Percentiles rank a stretch among this genome's conserved stretches.
Conservation (phyloP, 2,329 filamentous ascomycete species). For the Diaporthe ilicicola region DNA sequence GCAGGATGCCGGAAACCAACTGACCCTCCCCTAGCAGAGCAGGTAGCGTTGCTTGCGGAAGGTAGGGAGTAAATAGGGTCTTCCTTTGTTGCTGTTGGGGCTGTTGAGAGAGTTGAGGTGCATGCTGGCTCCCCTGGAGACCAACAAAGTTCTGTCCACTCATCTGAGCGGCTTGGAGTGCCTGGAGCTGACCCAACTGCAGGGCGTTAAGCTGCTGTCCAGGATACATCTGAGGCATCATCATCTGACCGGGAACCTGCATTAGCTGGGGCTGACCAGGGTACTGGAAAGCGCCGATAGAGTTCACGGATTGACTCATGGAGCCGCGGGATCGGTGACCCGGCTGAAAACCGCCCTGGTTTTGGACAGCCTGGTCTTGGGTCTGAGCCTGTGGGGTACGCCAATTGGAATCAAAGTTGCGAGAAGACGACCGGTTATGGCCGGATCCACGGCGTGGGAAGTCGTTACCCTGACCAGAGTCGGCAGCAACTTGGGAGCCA, state of each 20-base stretch:
- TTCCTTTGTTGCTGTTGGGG: slow-evolving; percentile 93
- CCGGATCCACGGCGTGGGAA: slow-evolving; percentile 81
- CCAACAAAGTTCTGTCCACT: slow-evolving; percentile 78
- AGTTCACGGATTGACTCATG: slow-evolving; percentile 83
- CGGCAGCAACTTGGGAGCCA: slow-evolving; percentile 62
- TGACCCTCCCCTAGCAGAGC: slow-evolving; percentile 91
- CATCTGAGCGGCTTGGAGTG: slow-evolving; percentile 88
- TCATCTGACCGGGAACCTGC: slow-evolving; percentile 85
- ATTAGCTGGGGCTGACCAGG: slow-evolving; percentile 86
- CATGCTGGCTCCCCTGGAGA: slow-evolving; percentile 76
- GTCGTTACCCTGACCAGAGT: slow-evolving; percentile 62
- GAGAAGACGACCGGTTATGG: slow-evolving; percentile 83
- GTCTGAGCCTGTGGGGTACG: slow-evolving; percentile 85
- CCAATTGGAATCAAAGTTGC: slow-evolving; percentile 99
- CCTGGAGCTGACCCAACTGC: slow-evolving; percentile 89
- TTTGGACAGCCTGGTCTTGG: slow-evolving; percentile 55
- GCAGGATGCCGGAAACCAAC: slow-evolving; percentile 93
- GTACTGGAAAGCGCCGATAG: slow-evolving; percentile 89
- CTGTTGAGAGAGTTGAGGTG: slow-evolving; percentile 70
- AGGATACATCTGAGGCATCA: slow-evolving; percentile 84
- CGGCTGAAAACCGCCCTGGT: slow-evolving; percentile 83
- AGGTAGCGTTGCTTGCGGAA: slow-evolving; percentile 92
- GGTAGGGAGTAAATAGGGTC: slow-evolving; percentile 97
- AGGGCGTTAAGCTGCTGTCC: slow-evolving; percentile 88
- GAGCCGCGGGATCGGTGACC: slow-evolving; percentile 89